Base-by-base conservation (phyloP, 805 yeast genomes). In the Candida ipomoeae region DNA sequence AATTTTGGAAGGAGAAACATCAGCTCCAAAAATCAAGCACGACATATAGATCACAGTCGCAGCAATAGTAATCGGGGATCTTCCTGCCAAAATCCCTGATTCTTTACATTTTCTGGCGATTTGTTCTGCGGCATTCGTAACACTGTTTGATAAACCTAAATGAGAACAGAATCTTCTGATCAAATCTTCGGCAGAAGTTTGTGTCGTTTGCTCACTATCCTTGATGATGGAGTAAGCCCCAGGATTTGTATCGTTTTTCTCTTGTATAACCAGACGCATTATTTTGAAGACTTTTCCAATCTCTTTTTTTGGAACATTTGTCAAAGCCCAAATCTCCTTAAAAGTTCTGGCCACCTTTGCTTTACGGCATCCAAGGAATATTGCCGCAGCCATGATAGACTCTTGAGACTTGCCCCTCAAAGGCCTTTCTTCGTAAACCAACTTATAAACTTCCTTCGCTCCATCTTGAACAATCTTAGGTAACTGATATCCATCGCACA, bases 1-100 rank as follows among this genome's bases (percentile, higher is more conserved):
- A 50, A 94, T 92, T 62, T 82, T 86, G 1, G 85, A 71, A 0
- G 96, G 91, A 3, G 87, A 75, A 35, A 89, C 74, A 46, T 83
- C 86, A 34, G 85, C 84, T 41, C 87, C 87, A 65, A 91, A 91
- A n/a, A 94, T 71, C n/a, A 88, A 73, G 3, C 92, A 87, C 6
- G 96, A 88, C 87, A 94, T 85, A 70, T 92, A 94, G 44, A 94
- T 92, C 5, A 94, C 96, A 1, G 97, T 95, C 6, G 98, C 98
- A 0, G 98, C 97, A 63, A 94, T 89, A 35, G 99, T 92, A 48
- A 91, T 91, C 29, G 99, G 99, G 3, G 97, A 88, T 58, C 97
- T 81, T 61, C 99, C 98, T 15, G 96, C 97, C 62, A 94, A 77
- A 36, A 92, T 95, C 49, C 97, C 97, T 54, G 86, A 85, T 55